Base-by-base conservation (phyloP, 2,329 filamentous ascomycete genomes). In the Aspergillus flavus region DNA sequence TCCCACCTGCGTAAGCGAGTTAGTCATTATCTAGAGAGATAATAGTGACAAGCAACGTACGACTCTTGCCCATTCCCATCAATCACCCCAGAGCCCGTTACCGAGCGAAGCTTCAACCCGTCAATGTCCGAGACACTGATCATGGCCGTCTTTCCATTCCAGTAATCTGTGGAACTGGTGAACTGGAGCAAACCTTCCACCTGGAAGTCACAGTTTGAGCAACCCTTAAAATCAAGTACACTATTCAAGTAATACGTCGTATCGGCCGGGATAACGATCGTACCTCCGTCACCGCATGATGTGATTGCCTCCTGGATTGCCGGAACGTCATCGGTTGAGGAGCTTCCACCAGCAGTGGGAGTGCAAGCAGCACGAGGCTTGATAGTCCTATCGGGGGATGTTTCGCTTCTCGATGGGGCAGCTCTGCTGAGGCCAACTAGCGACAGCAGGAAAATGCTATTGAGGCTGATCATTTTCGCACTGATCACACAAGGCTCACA, bases 1-100 rank as follows among this genome's bases (percentile, higher is more conserved):
- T 83, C 80, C 63, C 71, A 77, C 62, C 76, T 52, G 12, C 11
- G 9, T 4, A 16, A 19, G 7, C 1, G 9, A 9, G 39, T 48
- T 48, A 36, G 45, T 54, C 16, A 64, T 52, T n/a, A 45, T 1
- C n/a, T 46, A 12, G 28, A n/a, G 41, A 23, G 10, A 2, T 52
- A 28, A 53, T 4, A 6, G 52, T 3, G 30, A 12, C 1, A 19
- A 28, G 1, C 6, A 2, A 41, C 66, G 26, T 69, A 75, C 58
- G 79, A 75, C 39, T 75, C 72, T 68, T 83, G 81, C 1, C 81
- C 81, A 66, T 81, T 83, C 2, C 81, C 82, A 66, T 84, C 81
- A 50, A 84, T 81, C 0, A 81, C 66, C 19, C 82, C 82, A 1
- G 65, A 70, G 6, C 77, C 79, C 0, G 75, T 80, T 2, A 78